Evolutionary conservation across 108 stramenopile genomes (phyloP).

Genomic region (Discostella pseudostelligera): DNA sequence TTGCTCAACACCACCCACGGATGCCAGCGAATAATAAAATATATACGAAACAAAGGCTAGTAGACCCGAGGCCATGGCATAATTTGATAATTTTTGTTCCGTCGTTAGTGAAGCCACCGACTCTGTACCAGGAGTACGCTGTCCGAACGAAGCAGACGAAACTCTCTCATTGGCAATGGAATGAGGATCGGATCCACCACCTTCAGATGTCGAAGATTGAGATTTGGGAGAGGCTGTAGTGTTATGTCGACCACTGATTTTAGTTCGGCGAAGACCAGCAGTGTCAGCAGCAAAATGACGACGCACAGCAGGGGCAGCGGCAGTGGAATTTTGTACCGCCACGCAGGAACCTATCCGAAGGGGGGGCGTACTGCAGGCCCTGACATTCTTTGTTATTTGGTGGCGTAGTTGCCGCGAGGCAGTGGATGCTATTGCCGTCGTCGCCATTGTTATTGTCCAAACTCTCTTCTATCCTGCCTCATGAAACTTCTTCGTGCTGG

Average conservation of each 20-base stretch:
- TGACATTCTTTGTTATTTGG: neutral
- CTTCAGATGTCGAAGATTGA: neutral
- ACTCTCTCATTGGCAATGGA: conserved; percentile 44
- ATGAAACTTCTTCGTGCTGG: neutral
- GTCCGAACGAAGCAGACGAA: neutral
- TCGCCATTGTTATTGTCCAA: neutral
- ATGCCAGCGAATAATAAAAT: conserved; percentile 48
- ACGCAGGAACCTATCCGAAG: neutral
- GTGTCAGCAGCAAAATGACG: conserved; percentile 10
- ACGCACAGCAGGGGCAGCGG: neutral
- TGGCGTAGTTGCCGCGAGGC: conserved; percentile 17
- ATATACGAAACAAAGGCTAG: conserved; percentile 47
- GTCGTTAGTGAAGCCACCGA: conserved; percentile 32
- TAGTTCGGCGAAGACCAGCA: conserved; percentile 22
- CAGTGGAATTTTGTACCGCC: neutral
- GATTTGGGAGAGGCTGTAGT: neutral
- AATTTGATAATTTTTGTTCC: conserved; percentile 42
- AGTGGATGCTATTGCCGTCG: conserved; percentile 9
- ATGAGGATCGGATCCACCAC: conserved; percentile 30
- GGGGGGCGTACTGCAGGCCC: neutral
- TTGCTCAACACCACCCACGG: conserved; percentile 41
- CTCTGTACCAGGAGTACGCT: conserved; percentile 37
- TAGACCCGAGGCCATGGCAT: conserved; percentile 45
- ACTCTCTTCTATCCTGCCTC: neutral
- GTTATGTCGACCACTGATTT: conserved; percentile 11